These are phyloP conservation scores for Phytophthora chlamydospora DNA, from an alignment of 352 stramenopile genomes.

Conservation along the genomic window DNA sequence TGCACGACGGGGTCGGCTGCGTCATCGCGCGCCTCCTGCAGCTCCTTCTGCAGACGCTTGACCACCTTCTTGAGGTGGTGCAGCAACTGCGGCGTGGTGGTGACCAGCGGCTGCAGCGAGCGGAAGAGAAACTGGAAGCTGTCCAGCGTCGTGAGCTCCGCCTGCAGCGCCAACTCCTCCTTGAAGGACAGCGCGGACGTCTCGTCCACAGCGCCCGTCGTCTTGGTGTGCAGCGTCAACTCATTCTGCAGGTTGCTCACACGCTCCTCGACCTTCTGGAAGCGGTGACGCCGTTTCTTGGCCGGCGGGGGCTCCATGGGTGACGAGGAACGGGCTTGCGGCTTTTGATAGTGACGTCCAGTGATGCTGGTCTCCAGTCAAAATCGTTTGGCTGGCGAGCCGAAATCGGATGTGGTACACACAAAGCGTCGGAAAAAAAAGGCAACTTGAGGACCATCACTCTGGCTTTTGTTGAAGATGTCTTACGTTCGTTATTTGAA, in stretches of 20 bases:
- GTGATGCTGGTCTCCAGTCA: conserved; percentile 19
- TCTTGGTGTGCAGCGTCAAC: conserved; percentile 86
- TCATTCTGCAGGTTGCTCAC: conserved; percentile 79
- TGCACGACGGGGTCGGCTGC: conserved; percentile 58
- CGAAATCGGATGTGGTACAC: no score
- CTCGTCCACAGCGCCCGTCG: conserved; percentile 59
- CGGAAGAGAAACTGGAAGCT: conserved; percentile 81
- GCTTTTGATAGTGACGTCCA: conserved; percentile 18
- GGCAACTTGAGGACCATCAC: conserved; percentile 1
- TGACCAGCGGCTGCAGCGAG: conserved; percentile 72
- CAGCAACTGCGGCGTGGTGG: conserved; percentile 84
- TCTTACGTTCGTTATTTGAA: no score
- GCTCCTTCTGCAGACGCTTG: conserved; percentile 60
- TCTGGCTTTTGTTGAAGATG: no score
- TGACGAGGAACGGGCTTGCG: background rate
- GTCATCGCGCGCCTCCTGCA: conserved; percentile 45
- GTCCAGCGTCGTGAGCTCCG: conserved; percentile 85
- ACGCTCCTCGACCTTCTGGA: conserved; percentile 85
- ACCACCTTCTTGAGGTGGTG: conserved; percentile 83
- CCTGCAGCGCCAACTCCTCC: conserved; percentile 80
- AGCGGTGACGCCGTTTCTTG: conserved; percentile 85
- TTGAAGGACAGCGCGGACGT: conserved; percentile 75
- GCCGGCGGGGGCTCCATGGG: conserved; percentile 39
- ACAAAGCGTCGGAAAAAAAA: background rate
- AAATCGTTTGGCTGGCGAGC: conserved; percentile 17